phyloP scores from a whole-genome alignment of 176 grass and related monocot species.

The Guadua angustifolia region DNA sequence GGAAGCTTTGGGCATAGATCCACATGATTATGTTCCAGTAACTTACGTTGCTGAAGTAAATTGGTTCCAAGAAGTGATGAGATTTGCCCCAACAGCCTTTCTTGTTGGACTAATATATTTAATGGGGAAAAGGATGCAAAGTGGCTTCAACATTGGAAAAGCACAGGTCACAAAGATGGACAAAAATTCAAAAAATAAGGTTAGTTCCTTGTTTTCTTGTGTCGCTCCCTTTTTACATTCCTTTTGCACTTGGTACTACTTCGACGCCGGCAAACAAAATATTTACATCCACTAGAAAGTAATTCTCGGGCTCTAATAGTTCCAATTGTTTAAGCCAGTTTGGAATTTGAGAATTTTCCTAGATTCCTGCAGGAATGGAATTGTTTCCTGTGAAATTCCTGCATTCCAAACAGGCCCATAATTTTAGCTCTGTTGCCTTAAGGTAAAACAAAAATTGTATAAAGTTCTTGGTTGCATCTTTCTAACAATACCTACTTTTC shows the following conservation, averaged over 20 bases:
- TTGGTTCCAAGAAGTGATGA: constrained; percentile 85
- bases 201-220: constrained; percentile 19
- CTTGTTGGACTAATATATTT: constrained; percentile 88
- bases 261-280: not conserved
- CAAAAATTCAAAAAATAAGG: constrained; percentile 99
- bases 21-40: constrained; percentile 89
- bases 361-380: not conserved
- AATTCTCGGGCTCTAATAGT: constrained; percentile 7
- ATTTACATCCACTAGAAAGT: not conserved
- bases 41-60: constrained; percentile 91
- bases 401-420: not conserved
- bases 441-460: not conserved
- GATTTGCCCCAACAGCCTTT: constrained; percentile 81
- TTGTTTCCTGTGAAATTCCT: not conserved
- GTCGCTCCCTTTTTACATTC: not conserved
- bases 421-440: not conserved
- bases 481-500: constrained; percentile 4
- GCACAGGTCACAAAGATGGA: constrained; percentile 91
- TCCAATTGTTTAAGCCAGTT: not conserved
- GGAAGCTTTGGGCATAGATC: constrained; percentile 78
- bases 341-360: not conserved
- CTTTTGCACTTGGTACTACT: not conserved
- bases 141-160: constrained; percentile 98
- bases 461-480: constrained; percentile 3
- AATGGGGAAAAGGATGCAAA: constrained; percentile 88